phyloP scores from a whole-genome alignment of 176 grass and related monocot genomes.

The Avena insularis region DNA sequence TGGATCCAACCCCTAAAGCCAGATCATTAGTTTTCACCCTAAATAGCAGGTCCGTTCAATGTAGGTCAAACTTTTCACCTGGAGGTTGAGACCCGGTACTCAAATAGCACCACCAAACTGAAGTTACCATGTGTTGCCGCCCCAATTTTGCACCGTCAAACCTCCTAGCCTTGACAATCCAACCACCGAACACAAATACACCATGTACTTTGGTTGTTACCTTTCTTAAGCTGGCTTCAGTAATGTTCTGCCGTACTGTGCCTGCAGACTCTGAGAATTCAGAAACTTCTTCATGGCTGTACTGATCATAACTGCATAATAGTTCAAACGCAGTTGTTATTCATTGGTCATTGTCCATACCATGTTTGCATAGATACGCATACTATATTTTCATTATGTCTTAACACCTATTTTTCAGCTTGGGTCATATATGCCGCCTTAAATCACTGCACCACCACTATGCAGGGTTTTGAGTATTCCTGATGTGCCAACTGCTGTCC shows the following conservation, averaged over 20 bases:
- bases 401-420: neutral
- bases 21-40: neutral
- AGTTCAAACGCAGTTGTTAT: neutral
- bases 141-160: too few relatives aligned
- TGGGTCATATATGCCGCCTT: neutral
- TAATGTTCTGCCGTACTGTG: neutral
- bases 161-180: too few relatives aligned
- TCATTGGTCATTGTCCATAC: neutral
- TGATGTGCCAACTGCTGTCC: slow-evolving; percentile 59
- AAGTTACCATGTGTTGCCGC: too few relatives aligned
- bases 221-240: slow-evolving; percentile 16
- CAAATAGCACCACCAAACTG: too few relatives aligned
- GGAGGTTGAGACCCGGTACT: too few relatives aligned
- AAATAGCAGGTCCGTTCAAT: neutral
- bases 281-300: neutral
- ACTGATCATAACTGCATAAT: neutral
- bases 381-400: neutral
- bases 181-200: too few relatives aligned
- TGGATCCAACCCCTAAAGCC: neutral
- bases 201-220: neutral
- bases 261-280: neutral
- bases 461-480: slow-evolving; percentile 58
- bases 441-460: slow-evolving; percentile 13
- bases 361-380: neutral
- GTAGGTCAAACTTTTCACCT: neutral